Percentiles rank a stretch among this genome's conserved stretches.
phyloP scores from a whole-genome alignment of 2,329 filamentous ascomycete species.

The Fusarium torulosum region DNA sequence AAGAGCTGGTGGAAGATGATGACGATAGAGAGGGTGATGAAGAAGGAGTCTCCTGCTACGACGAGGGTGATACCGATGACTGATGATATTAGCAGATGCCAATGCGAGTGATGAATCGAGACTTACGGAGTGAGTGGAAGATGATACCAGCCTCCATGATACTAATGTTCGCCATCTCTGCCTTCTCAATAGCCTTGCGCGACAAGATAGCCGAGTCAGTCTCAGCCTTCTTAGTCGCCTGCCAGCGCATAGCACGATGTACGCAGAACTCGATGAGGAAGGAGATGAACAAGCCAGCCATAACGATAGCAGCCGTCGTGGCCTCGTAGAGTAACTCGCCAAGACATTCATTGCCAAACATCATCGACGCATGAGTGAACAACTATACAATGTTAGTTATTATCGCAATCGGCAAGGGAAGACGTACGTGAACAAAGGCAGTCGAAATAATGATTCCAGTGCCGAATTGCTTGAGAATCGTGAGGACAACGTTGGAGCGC shows the following conservation, averaged over 20 bases:
- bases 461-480: slow-evolving; percentile 78
- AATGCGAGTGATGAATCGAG: accelerated
- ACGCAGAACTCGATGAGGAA: slow-evolving; percentile 78
- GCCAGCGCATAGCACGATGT: slow-evolving; percentile 64
- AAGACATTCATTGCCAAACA: slow-evolving; percentile 79
- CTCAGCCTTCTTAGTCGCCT: slow-evolving; percentile 47
- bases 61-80: slow-evolving; percentile 74
- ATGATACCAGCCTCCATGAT: slow-evolving; percentile 80
- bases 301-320: slow-evolving; percentile 76
- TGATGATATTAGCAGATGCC: slow-evolving; percentile 43
- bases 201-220: slow-evolving; percentile 23
- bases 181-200: slow-evolving; percentile 43
- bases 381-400: slow-evolving; percentile 60
- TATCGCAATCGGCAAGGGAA: accelerated
- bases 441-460: slow-evolving; percentile 80
- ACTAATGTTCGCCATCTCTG: slow-evolving; percentile 56
- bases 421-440: slow-evolving; percentile 73
- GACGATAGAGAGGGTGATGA: slow-evolving; percentile 70
- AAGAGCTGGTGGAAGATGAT: slow-evolving; percentile 85
- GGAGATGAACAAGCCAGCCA: slow-evolving; percentile 79
- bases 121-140: slow-evolving; percentile 77
- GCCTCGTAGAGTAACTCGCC: slow-evolving; percentile 74
- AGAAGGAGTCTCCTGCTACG: slow-evolving; percentile 67
- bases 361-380: slow-evolving; percentile 77
- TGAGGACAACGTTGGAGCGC: slow-evolving; percentile 64